Evolutionary conservation across 768 basidiomycete species (phyloP).

Genomic region (Roridomyces roridus): DNA sequence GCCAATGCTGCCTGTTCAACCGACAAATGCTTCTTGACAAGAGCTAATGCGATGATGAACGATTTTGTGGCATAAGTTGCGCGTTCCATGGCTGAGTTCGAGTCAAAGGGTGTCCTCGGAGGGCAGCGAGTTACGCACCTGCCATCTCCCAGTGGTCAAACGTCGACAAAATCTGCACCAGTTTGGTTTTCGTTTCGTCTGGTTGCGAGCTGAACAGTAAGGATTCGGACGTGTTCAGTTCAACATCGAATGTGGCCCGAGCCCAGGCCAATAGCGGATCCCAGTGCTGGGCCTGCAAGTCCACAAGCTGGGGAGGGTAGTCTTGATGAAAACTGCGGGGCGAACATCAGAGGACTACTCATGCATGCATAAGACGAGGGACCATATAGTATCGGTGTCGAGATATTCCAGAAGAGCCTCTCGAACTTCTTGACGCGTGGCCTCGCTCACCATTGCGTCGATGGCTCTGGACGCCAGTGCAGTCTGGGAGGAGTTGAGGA

Average conservation of each 20-base stretch:
- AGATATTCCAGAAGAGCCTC: conserved; percentile 80
- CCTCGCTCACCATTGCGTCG: conserved; percentile 70
- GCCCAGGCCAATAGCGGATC: conserved; percentile 87
- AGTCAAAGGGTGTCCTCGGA: neutral
- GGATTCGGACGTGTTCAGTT: conserved; percentile 74
- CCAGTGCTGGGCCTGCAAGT: conserved; percentile 86
- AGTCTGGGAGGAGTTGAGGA: conserved; percentile 59
- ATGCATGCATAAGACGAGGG: conserved; percentile 20
- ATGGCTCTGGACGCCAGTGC: conserved; percentile 90
- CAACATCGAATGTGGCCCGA: conserved; percentile 64
- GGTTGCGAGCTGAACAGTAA: conserved; percentile 77
- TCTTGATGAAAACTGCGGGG: conserved; percentile 79
- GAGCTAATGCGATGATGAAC: conserved; percentile 84
- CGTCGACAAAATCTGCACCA: conserved; percentile 60
- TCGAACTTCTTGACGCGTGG: conserved; percentile 65
- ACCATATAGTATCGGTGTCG: conserved; percentile 96
- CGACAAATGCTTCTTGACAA: conserved; percentile 76
- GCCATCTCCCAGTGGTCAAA: conserved; percentile 90
- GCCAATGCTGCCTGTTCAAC: conserved; percentile 87
- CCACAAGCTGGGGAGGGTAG: conserved; percentile 74
- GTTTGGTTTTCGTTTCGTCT: conserved; percentile 64
- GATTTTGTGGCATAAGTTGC: conserved; percentile 91
- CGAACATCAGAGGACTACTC: neutral
- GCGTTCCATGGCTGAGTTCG: conserved; percentile 83
- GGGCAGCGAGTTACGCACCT: conserved; percentile 54